These are phyloP conservation scores for Stramenopiles sp. DNA, from an alignment of 352 stramenopile genomes.

Conservation along the genomic window DNA sequence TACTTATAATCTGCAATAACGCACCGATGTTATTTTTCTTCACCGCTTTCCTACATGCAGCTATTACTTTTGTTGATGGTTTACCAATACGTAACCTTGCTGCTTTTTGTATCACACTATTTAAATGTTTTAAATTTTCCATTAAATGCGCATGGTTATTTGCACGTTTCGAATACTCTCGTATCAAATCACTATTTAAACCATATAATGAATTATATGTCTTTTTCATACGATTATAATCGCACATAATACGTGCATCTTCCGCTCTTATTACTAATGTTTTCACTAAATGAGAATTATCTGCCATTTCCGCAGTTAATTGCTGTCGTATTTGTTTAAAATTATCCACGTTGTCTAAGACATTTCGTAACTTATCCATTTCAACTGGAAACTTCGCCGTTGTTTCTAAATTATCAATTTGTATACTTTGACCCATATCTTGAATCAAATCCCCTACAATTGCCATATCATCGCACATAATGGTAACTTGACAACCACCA, in stretches of 20 bases:
- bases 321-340: conserved; percentile 61
- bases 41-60: conserved; percentile 55
- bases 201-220: conserved; percentile 70
- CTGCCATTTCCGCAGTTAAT: conserved; percentile 71
- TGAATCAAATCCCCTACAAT: conserved; percentile 20
- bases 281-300: conserved; percentile 69
- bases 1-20: conserved; percentile 58
- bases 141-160: conserved; percentile 68
- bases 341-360: conserved; percentile 37
- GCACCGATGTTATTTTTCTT: conserved; percentile 58
- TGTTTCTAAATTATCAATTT: conserved; percentile 40
- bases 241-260: conserved; percentile 65
- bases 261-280: conserved; percentile 64
- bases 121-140: conserved; percentile 68
- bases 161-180: conserved; percentile 69
- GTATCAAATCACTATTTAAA: conserved; percentile 65
- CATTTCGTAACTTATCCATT: conserved; percentile 45
- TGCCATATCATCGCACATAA: conserved; percentile 59
- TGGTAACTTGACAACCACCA: too few species aligned
- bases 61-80: conserved; percentile 50
- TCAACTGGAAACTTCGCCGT: conserved; percentile 55
- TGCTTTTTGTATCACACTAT: conserved; percentile 67
- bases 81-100: conserved; percentile 54
- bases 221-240: conserved; percentile 63
- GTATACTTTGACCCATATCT: neutral